Conservation (phyloP, 2,329 filamentous ascomycete species). For the Xylariaceae sp. region DNA sequence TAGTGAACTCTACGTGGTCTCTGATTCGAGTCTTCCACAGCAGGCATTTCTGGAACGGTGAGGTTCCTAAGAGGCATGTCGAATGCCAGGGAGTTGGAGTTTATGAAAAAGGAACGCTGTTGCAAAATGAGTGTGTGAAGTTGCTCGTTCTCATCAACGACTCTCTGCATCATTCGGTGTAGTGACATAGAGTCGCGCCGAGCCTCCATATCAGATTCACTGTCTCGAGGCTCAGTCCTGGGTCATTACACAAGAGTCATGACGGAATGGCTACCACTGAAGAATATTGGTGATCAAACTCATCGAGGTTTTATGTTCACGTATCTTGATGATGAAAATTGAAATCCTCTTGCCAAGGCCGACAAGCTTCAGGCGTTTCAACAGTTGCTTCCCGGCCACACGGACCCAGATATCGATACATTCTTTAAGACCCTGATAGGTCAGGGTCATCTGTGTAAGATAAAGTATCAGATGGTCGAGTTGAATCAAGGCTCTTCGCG, state of each 20-base stretch:
- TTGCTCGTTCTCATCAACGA: constrained; percentile 6
- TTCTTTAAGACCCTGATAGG: constrained; percentile 4
- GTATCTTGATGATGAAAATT: constrained; percentile 2
- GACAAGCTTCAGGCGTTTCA: constrained; percentile 1
- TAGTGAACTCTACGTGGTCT: too few species aligned
- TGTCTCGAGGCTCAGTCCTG: background rate
- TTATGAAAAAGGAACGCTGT: background rate
- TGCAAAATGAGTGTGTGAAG: background rate
- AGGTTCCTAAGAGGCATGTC: too few species aligned
- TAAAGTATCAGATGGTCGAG: constrained; percentile 10
- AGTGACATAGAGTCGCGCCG: background rate
- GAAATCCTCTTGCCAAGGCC: constrained; percentile 2
- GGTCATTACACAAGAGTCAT: background rate
- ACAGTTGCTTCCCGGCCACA: background rate
- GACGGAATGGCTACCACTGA: constrained; percentile 5
- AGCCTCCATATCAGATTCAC: constrained; percentile 12
- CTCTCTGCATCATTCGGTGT: constrained; percentile 3
- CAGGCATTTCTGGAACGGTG: too few species aligned
- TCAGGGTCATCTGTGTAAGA: constrained; percentile 5
- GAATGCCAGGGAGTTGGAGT: background rate
- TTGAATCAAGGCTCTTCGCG: constrained; percentile 7
- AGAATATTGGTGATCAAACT: constrained; percentile 6
- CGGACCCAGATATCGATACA: constrained; percentile 2
- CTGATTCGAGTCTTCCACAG: too few species aligned
- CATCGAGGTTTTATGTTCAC: constrained; percentile 8